phyloP scores from a whole-genome alignment of 805 yeast genomes.

The Candida ulmi region DNA sequence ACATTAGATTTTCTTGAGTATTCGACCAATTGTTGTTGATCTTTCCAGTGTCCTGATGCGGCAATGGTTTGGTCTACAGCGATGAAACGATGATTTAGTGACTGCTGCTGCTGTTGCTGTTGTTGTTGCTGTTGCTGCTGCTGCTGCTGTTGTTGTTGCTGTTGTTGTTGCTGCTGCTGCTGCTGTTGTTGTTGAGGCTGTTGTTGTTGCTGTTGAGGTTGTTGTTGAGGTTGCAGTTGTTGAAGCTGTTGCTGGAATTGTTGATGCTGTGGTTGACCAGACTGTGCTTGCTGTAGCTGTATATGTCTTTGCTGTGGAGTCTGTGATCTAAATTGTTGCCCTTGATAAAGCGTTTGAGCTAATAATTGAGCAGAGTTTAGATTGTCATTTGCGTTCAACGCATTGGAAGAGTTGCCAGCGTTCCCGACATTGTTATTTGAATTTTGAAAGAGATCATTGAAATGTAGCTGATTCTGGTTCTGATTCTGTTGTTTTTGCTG shows the following conservation, averaged over 20 bases:
- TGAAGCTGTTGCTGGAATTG: conserved; percentile 14
- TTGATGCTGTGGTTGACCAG: conserved; percentile 26
- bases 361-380: conserved; percentile 30
- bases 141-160: conserved; percentile 19
- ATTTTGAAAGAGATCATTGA: neutral
- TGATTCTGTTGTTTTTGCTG: conserved; percentile 15
- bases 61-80: conserved; percentile 29
- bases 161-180: conserved; percentile 22
- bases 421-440: neutral
- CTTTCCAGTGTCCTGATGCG: conserved; percentile 62
- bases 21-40: conserved; percentile 68
- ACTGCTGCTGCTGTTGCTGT: conserved; percentile 21
- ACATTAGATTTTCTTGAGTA: conserved; percentile 60
- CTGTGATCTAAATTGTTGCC: conserved; percentile 29
- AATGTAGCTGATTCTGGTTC: conserved; percentile 6
- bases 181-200: conserved; percentile 17
- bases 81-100: conserved; percentile 14
- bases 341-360: conserved; percentile 36
- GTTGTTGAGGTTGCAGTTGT: conserved; percentile 12
- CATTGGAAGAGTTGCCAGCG: neutral
- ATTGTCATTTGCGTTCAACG: conserved; percentile 9
- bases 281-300: conserved; percentile 28
- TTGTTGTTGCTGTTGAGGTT: conserved; percentile 5
- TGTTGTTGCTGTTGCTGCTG: conserved; percentile 16
- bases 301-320: conserved; percentile 26